Evolutionary conservation across 768 basidiomycete genomes (phyloP).

Genomic region (Cytidiella melzeri): DNA sequence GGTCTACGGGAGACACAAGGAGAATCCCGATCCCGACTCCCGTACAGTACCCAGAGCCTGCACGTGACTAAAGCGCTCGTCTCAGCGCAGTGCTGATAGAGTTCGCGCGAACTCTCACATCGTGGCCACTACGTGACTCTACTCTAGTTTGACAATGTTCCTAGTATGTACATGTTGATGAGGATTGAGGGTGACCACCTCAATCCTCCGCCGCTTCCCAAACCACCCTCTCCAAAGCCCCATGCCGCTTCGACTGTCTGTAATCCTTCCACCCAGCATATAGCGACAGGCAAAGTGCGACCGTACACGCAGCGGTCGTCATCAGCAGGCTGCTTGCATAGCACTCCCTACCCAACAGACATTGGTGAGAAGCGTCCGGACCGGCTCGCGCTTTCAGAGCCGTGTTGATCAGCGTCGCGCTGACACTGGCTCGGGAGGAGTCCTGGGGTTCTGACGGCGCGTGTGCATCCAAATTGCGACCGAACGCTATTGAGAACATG

Average conservation of each 20-base stretch:
- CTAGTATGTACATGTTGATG: neutral
- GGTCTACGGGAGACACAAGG: constrained; percentile 8
- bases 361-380: constrained; percentile 35
- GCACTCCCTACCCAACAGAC: constrained; percentile 51
- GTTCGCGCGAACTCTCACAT: too few relatives aligned
- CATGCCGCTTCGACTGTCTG: constrained; percentile 4
- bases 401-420: neutral
- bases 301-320: constrained; percentile 37
- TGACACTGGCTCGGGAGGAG: neutral
- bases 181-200: neutral
- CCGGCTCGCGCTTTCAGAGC: constrained; percentile 13
- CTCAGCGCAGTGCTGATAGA: too few relatives aligned
- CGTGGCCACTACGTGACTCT: too few relatives aligned
- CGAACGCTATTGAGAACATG: constrained; percentile 79
- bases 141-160: too few relatives aligned
- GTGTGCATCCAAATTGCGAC: constrained; percentile 74
- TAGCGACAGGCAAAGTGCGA: constrained; percentile 40
- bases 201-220: constrained; percentile 19
- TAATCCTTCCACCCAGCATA: constrained; percentile 48
- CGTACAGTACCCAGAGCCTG: neutral
- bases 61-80: neutral
- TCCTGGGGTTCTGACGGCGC: constrained; percentile 22
- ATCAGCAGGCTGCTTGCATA: constrained; percentile 55
- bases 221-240: constrained; percentile 12
- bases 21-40: constrained; percentile 5